A percentile compares a stretch with the other conserved stretches of the same genome.
These are phyloP conservation scores for Rosa persica DNA, from an alignment of 306 rosid species.

Conservation along the genomic window DNA sequence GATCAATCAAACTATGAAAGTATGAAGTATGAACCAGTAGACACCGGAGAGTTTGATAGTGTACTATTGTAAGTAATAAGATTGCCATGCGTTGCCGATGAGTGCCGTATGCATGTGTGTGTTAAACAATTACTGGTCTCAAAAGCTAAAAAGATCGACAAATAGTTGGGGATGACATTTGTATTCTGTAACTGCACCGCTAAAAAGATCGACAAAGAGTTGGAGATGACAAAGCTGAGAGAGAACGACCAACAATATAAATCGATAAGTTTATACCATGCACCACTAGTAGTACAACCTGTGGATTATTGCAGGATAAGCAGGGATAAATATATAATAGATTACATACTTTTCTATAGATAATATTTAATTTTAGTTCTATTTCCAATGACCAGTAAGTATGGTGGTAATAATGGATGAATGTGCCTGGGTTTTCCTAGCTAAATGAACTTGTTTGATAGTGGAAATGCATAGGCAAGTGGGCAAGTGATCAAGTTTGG, in stretches of 20 bases:
- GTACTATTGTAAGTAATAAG: not conserved
- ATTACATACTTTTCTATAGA: not conserved
- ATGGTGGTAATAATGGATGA: not conserved
- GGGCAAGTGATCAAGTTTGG: not conserved
- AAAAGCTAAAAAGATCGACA: not conserved
- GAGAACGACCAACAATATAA: not conserved
- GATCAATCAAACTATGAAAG: not conserved
- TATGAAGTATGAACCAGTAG: not conserved
- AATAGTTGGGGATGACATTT: not conserved
- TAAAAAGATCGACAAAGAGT: not conserved
- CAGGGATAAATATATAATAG: not conserved
- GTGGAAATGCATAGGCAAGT: not conserved
- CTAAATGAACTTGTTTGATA: not conserved
- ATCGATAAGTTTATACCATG: not conserved
- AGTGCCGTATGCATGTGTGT: not conserved
- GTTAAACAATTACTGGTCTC: not conserved
- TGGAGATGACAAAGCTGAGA: not conserved
- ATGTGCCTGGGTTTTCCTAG: not conserved
- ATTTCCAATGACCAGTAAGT: not conserved
- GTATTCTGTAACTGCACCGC: not conserved
- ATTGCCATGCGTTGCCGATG: not conserved
- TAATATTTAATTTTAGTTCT: not conserved
- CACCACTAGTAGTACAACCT: not conserved
- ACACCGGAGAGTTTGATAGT: not conserved
- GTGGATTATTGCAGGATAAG: not conserved